A percentile compares a stretch with the other conserved stretches of the same genome.
phyloP scores from a whole-genome alignment of 805 yeast genomes.

The Barnettozyma siamensis region DNA sequence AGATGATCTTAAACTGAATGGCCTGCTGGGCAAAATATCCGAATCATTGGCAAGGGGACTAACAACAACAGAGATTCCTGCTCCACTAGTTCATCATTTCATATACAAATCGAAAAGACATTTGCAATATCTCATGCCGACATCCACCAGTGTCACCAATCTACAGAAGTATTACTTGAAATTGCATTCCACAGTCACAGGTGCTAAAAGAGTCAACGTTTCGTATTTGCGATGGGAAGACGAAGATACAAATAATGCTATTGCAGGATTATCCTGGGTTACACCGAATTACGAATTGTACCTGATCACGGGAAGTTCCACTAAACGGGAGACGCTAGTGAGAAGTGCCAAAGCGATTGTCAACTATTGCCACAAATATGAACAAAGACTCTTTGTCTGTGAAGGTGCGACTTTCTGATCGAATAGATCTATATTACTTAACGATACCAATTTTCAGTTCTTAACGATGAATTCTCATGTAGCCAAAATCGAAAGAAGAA shows the following conservation, averaged over 20 bases:
- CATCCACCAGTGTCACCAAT: slow-evolving; percentile 12
- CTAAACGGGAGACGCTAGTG: slow-evolving; percentile 51
- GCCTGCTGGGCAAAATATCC: slow-evolving; percentile 33
- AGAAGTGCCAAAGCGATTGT: slow-evolving; percentile 59
- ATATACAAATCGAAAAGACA: slow-evolving; percentile 65
- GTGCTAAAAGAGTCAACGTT: slow-evolving; percentile 34
- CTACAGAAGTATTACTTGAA: slow-evolving; percentile 21
- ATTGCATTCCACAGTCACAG: slow-evolving; percentile 24
- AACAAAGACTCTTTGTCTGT: slow-evolving; percentile 63
- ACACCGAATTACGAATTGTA: slow-evolving; percentile 60
- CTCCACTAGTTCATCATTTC: slow-evolving; percentile 66
- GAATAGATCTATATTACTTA: no score
- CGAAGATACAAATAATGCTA: slow-evolving; percentile 13
- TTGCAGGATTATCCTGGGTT: slow-evolving; percentile 46
- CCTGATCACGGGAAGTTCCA: slow-evolving; percentile 51
- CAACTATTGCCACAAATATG: slow-evolving; percentile 70
- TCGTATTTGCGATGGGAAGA: slow-evolving; percentile 41
- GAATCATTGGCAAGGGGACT: slow-evolving; percentile 33
- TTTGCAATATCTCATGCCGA: slow-evolving; percentile 54
- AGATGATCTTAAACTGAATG: slow-evolving; percentile 31
- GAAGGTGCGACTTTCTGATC: slow-evolving; percentile 61
- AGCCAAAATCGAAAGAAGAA: no score
- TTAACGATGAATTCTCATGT: no score
- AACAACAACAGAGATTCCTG: slow-evolving; percentile 47
- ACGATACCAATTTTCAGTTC: no score